Conservation (phyloP, 2,329 filamentous ascomycete species). For the Neurospora sp. region DNA sequence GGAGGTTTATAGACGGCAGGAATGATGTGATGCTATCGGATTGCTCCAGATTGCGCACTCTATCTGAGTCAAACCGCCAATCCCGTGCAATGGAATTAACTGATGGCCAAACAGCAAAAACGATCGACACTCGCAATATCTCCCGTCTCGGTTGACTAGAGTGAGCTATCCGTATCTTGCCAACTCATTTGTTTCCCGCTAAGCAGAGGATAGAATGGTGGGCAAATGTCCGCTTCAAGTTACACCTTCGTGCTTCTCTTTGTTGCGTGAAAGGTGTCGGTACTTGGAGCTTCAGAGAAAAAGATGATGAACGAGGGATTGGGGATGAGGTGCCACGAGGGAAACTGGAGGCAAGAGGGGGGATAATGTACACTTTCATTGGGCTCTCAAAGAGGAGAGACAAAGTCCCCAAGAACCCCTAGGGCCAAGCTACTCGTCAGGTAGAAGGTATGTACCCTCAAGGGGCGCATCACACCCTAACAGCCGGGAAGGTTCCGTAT, state of each 20-base stretch:
- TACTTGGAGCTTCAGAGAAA: background rate
- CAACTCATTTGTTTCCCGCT: background rate
- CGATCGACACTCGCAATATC: background rate
- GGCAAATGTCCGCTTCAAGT: background rate
- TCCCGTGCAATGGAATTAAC: background rate
- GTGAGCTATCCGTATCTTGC: background rate
- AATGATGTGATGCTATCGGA: conserved; percentile 1
- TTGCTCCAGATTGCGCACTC: background rate
- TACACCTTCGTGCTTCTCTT: background rate
- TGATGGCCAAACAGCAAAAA: background rate
- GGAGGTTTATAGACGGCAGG: conserved; percentile 3
- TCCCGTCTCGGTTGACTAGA: background rate
- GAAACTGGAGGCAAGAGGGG: background rate
- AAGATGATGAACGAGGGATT: background rate
- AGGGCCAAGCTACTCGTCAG: background rate
- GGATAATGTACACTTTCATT: background rate
- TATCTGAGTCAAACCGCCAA: background rate
- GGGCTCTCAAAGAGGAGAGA: background rate
- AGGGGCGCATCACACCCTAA: background rate
- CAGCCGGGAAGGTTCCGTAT: background rate
- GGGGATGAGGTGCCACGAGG: background rate
- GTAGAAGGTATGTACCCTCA: background rate
- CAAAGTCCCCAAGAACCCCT: background rate
- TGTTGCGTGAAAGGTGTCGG: background rate
- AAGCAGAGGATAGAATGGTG: background rate